phyloP scores from a whole-genome alignment of 257 asterid genomes.

The Eucommia ulmoides region DNA sequence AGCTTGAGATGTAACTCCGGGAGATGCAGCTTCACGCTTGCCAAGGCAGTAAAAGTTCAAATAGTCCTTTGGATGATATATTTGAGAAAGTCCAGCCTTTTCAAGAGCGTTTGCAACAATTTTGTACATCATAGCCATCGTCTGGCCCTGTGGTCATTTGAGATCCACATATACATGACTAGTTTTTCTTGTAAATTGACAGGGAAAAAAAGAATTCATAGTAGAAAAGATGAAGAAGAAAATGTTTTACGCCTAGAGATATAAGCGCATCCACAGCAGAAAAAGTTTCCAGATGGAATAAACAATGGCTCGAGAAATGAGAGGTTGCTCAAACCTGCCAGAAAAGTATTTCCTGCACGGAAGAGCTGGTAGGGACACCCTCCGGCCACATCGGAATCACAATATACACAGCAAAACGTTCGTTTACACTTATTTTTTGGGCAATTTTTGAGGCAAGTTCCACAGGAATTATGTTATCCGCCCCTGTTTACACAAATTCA shows the following conservation, averaged over 20 bases:
- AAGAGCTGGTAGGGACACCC: conserved; percentile 34
- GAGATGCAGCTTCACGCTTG: conserved; percentile 26
- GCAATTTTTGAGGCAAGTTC: conserved; percentile 39
- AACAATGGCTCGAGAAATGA: neutral
- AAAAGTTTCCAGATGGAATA: no score
- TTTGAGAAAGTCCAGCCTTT: conserved; percentile 18
- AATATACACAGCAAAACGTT: conserved; percentile 37
- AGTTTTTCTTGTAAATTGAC: no score
- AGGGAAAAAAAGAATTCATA: no score
- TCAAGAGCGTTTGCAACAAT: conserved; percentile 30
- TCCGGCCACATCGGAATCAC: conserved; percentile 63
- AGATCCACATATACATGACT: neutral
- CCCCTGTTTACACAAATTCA: conserved; percentile 21
- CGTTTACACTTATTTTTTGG: conserved; percentile 31
- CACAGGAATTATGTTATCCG: conserved; percentile 43
- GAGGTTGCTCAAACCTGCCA: conserved; percentile 31
- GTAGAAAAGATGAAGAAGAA: no score
- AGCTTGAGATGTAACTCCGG: neutral
- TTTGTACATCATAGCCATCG: conserved; percentile 62
- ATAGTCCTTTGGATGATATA: conserved; percentile 37
- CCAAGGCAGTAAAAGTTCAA: conserved; percentile 55
- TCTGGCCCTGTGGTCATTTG: conserved; percentile 14
- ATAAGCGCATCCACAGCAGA: neutral
- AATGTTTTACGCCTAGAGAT: neutral
- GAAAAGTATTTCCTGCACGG: conserved; percentile 43